Base-by-base conservation (phyloP, 2,329 filamentous ascomycete species). In the Proliferodiscus dingleyae region DNA sequence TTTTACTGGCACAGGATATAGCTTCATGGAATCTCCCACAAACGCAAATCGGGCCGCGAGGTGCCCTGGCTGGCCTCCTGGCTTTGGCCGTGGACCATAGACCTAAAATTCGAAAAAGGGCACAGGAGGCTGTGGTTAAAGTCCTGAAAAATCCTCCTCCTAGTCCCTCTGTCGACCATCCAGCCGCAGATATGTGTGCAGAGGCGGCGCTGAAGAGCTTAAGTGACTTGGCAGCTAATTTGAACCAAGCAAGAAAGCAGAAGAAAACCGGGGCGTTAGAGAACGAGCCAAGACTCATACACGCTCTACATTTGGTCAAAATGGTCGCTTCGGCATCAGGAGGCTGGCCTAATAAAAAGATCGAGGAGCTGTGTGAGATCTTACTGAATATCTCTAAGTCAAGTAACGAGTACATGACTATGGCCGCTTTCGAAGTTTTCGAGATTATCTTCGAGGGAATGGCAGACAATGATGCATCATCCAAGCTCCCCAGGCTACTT, bases 271-370 rank as follows among this genome's bases (percentile, higher is more conserved):
- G 73, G 10, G 73, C 75, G 13, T 70, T 78, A 8, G 73, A 75
- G 44, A 80, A 89, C 60, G 89, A 95, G 51, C 90, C 93, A 2
- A 81, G 81, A 23, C 73, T 97, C 41, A 95, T 97, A 55, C 93
- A 97, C 64, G 85, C 90, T 2, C 72, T 98, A 51, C 91, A 98
- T 61, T 73, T 98, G 45, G 85, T 95, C 54, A 96, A 95, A 74
- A 87, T 87, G 0, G 80, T 98, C 49, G 89, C 93, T 1, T 76
- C 79, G 3, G 89, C 88, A 4, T 91, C 89, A 47, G 87, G 89
- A 32, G 93, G 93, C 41, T 98, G 93, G 93, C 93, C 93, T 1
- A 95, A 86, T 71, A 89, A 86, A 71, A 95, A 95, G 69, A 95
- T 96, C 44, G 93, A 98, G 68, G 75, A 85, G 2, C 72, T 98